Base-by-base conservation (phyloP, 345 rosid species). In the Cardamine chenopodiifolia region DNA sequence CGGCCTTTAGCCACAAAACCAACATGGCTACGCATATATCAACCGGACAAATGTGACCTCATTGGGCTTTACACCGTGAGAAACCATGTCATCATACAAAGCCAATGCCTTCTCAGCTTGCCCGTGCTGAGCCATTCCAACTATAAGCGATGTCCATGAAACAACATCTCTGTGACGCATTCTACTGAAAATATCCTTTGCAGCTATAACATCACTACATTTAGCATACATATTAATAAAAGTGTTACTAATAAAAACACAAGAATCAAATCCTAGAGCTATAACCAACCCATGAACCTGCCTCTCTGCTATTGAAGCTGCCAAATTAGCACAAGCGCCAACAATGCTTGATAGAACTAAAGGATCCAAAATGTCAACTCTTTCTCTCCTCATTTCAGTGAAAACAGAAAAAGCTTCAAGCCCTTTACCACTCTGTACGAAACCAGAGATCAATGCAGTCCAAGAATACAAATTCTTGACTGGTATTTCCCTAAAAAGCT, bases 201-300 rank as follows among this genome's bases (percentile, higher is more conserved):
- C 90, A 22, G 92, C 87, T 70, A 80, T 15, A 68, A 91, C 73
- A 68, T 87, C 92, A 31, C 97, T 87, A 65, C 95, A 87, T 85
- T 91, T 91, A 29, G 93, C 92, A 13, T 91, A 91, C 97, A 91
- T 91, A 66, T 91, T 95, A 18, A 91, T 83, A 18, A 91, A 84
- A 0, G 95, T 88, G 47, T 89, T 89, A 62, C 86, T 83, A 73
- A 85, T 81, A 63, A 86, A 90, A 79, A 88, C 58, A 77, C 90
- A 88, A 72, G 89, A 83, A 34, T 78, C 80, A 72, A 73, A 88
- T 10, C 90, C 92, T 68, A 88, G 77, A 58, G 71, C 25, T 54
- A 86, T 72, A 45, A 84, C 84, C n/a, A 85, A 59, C 20, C 89
- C 78, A 55, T 90, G 96, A 73, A 88, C 81, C 73, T 88, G 96